Base-by-base conservation (phyloP, 306 rosid genomes). In the Potentilla sterilis region DNA sequence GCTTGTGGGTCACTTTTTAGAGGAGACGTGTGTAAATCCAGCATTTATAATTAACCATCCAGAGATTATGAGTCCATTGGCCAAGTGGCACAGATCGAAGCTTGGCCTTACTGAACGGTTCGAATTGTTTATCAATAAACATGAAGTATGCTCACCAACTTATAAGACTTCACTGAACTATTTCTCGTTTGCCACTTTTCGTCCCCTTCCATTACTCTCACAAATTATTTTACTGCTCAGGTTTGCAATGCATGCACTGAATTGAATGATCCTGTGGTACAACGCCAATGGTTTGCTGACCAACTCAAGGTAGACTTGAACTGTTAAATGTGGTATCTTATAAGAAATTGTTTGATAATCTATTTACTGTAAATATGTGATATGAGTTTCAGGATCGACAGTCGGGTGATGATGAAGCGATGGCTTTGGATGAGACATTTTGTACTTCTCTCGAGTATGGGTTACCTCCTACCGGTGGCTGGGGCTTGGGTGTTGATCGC, bases 1-100 rank as follows among this genome's bases (percentile, higher is more conserved):
- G 98, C 98, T 95, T 83, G 98, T 92, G 80, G 98, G 96, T 40
- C 96, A 95, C 90, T 90, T 89, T 79, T 79, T 95, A 85, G 98
- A 95, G 72, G 97, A 87, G 85, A 89, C 80, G 0, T 95, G 98
- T 75, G 93, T 92, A 10, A 87, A 92, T 82, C 97, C 97, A 14
- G 66, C 97, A 66, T 95, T 86, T 72, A 92, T 95, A 78, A 92
- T 89, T 38, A 92, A 95, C 80, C 97, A 89, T 81, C 98, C 98
- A 0, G 92, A 95, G 89, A 83, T 95, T 70, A 92, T 89, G 97
- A 95, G 98, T 83, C 98, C 96, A 61, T 79, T 95, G 83, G 98
- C 98, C 2, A 95, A 95, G 88, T 92, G 96, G 93, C 98, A 92
- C 78, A 85, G 98, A 88, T 78, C 86, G 2, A 90, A 86, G 72